Evolutionary conservation across 164 flowering plant genomes (phyloP).

Genomic region (Stephania yunnanensis): DNA sequence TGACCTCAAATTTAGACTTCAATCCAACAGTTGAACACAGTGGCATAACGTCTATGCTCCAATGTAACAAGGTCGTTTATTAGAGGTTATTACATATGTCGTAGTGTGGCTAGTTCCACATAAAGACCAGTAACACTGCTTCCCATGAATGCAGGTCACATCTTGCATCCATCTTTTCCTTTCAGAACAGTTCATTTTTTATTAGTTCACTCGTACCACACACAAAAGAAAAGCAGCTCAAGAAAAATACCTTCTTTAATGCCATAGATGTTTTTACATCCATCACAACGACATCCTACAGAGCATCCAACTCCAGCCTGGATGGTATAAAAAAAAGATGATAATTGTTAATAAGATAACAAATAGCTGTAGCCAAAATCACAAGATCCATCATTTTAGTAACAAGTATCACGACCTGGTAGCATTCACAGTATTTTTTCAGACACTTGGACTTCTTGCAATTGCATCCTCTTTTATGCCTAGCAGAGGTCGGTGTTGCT

Average conservation of each 20-base stretch:
- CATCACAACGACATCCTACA: constrained; percentile 31
- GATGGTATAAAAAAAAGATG: constrained; percentile 9
- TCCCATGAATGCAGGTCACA: no score
- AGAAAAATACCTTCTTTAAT: constrained; percentile 48
- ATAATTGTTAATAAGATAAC: constrained; percentile 4
- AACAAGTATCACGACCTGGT: constrained; percentile 41
- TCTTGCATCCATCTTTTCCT: no score
- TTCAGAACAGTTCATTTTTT: not conserved
- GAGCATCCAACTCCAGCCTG: constrained; percentile 73
- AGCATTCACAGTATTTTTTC: constrained; percentile 88
- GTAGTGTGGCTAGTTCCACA: no score
- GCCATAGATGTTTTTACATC: constrained; percentile 43
- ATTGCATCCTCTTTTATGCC: constrained; percentile 84
- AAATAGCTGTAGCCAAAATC: not conserved
- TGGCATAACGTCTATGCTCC: no score
- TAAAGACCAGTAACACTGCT: no score
- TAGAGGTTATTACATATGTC: not conserved
- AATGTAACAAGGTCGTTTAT: not conserved
- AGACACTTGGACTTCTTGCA: constrained; percentile 85
- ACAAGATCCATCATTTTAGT: not conserved
- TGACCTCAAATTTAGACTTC: no score
- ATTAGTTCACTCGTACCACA: not conserved
- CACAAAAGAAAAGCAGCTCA: not conserved
- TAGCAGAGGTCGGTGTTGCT: constrained; percentile 56
- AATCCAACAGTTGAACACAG: no score